These are phyloP conservation scores for Paecilomyces fulvus DNA, from an alignment of 2,329 filamentous ascomycete genomes.

Conservation along the genomic window DNA sequence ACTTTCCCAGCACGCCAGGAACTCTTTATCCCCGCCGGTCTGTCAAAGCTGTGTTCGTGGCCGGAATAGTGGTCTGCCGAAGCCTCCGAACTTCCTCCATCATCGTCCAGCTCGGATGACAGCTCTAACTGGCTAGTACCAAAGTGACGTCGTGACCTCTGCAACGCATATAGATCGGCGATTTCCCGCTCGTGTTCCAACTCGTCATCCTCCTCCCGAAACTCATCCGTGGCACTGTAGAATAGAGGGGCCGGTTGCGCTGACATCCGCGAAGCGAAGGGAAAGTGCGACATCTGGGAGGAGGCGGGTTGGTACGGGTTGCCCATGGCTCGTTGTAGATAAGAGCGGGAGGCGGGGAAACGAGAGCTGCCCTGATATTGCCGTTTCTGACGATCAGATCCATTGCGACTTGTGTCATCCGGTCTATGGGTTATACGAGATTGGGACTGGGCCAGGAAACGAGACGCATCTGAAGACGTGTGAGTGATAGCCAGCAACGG, in stretches of 20 bases:
- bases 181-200: conserved; percentile 83
- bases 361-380: conserved; percentile 37
- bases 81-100: conserved; percentile 51
- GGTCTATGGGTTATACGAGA: conserved; percentile 72
- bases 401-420: conserved; percentile 42
- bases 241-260: conserved; percentile 85
- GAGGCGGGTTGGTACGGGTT: conserved; percentile 71
- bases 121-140: conserved; percentile 75
- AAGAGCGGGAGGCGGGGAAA: conserved; percentile 41
- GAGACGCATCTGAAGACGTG: conserved; percentile 68
- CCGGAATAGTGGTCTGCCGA: conserved; percentile 43
- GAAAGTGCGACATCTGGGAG: conserved; percentile 66
- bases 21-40: conserved; percentile 46
- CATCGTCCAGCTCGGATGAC: conserved; percentile 73
- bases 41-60: conserved; percentile 28
- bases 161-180: conserved; percentile 87
- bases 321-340: conserved; percentile 46
- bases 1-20: conserved; percentile 47
- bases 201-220: conserved; percentile 87
- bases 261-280: conserved; percentile 69
- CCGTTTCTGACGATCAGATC: conserved; percentile 40
- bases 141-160: conserved; percentile 81
- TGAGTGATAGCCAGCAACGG: conserved; percentile 19
- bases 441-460: conserved; percentile 93
- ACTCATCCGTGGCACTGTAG: conserved; percentile 82